Conservation (phyloP, 225 moss, liverwort and hornwort genomes). For the Pleurozium schreberi region DNA sequence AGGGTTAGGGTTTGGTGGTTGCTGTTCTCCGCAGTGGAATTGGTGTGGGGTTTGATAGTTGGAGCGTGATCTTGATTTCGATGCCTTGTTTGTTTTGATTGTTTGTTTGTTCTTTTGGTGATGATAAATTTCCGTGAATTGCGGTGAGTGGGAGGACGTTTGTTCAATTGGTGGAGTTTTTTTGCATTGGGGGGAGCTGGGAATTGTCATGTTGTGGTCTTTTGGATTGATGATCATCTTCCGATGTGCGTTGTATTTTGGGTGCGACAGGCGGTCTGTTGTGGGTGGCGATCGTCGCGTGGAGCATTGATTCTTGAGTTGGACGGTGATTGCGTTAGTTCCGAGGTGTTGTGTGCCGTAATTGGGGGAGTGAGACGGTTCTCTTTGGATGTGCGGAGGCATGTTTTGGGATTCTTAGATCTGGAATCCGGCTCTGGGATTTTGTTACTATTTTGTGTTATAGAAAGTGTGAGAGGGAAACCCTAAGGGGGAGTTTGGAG, state of each 20-base stretch:
- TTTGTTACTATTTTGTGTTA: background rate
- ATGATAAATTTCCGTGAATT: background rate
- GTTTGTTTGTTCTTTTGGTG: background rate
- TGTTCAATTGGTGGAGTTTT: background rate
- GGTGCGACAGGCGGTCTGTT: background rate
- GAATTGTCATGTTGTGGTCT: background rate
- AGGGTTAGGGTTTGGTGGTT: constrained; percentile 5
- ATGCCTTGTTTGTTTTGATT: background rate
- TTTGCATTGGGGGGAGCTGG: background rate
- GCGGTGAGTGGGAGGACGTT: background rate
- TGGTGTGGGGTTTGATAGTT: no score
- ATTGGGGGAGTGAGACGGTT: background rate
- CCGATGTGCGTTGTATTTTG: background rate
- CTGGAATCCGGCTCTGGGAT: background rate
- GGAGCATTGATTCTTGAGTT: background rate
- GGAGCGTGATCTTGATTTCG: background rate
- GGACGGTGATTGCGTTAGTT: background rate
- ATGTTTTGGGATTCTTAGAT: background rate
- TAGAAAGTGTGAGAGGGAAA: background rate
- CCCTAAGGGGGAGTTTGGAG: background rate
- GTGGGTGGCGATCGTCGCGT: background rate
- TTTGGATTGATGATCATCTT: background rate
- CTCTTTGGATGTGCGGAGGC: background rate
- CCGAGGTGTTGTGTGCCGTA: background rate
- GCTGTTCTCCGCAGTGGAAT: background rate